These are phyloP conservation scores for Babesia bigemina DNA, from an alignment of 169 alveolate species.

Conservation along the genomic window DNA sequence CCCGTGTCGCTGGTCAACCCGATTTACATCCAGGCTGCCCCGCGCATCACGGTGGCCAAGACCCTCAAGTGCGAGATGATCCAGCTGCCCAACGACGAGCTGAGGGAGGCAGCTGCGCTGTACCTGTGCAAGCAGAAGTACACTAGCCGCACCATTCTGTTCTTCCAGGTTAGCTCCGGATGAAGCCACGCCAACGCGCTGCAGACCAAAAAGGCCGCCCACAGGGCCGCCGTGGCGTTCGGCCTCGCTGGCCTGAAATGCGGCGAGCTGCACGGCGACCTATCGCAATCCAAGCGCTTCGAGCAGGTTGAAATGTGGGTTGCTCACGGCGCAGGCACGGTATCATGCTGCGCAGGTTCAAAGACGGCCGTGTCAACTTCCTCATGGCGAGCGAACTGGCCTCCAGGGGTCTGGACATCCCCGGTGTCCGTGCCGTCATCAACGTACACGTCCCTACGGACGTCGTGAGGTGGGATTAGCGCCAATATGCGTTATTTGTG, in stretches of 20 bases:
- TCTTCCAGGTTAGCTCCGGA: constrained; percentile 83
- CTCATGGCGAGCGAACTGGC: constrained; percentile 94
- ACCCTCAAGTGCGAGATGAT: constrained; percentile 88
- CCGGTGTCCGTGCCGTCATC: constrained; percentile 88
- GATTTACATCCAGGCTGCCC: constrained; percentile 69
- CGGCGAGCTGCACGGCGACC: constrained; percentile 94
- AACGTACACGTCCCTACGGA: constrained; percentile 91
- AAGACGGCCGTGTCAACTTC: constrained; percentile 84
- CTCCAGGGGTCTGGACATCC: constrained; percentile 94
- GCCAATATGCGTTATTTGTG: neutral
- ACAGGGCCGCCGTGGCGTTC: constrained; percentile 84
- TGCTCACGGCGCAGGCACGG: neutral
- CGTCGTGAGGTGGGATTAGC: constrained; percentile 60
- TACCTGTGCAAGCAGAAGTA: constrained; percentile 91
- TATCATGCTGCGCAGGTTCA: constrained; percentile 90
- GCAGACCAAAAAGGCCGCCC: constrained; percentile 91
- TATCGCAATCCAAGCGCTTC: constrained; percentile 91
- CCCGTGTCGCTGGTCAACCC: constrained; percentile 82
- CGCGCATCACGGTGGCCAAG: constrained; percentile 37
- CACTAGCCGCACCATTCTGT: constrained; percentile 83
- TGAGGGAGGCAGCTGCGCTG: constrained; percentile 79
- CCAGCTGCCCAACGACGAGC: constrained; percentile 64
- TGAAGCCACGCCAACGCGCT: constrained; percentile 51
- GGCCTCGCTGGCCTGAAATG: constrained; percentile 84
- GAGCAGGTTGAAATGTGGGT: constrained; percentile 83